Percentiles rank a stretch among this genome's conserved stretches.
These are phyloP conservation scores for Yarrowia sp. DNA, from an alignment of 805 yeast species.

Conservation along the genomic window DNA sequence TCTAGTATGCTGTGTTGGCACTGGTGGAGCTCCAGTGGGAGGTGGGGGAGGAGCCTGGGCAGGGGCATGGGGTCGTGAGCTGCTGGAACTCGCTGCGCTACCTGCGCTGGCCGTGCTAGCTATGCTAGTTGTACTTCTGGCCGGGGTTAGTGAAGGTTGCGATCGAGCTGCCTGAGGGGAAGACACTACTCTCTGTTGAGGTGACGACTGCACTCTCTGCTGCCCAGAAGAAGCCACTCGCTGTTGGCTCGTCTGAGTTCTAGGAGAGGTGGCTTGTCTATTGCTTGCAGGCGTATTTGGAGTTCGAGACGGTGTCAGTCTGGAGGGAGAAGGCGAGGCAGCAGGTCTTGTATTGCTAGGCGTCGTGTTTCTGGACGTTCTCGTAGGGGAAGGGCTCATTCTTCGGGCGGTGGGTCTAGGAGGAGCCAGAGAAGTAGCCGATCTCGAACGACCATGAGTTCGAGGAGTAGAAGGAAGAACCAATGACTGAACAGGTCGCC, in stretches of 20 bases:
- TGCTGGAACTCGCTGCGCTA: background rate
- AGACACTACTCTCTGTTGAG: background rate
- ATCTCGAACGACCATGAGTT: background rate
- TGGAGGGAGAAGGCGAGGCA: conserved; percentile 16
- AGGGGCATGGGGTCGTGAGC: background rate
- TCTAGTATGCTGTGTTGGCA: background rate
- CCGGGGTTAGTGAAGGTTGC: conserved; percentile 20
- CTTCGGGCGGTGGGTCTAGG: conserved; percentile 19
- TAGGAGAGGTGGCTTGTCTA: conserved; percentile 8
- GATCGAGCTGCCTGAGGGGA: conserved; percentile 6
- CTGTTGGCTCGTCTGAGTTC: background rate
- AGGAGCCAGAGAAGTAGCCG: conserved; percentile 5
- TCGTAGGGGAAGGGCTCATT: conserved; percentile 13
- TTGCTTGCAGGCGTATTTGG: background rate
- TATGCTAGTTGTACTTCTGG: conserved; percentile 3
- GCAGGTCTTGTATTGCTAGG: conserved; percentile 7
- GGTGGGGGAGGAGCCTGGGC: conserved; percentile 20
- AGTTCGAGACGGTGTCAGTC: conserved; percentile 16
- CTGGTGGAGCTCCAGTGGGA: background rate
- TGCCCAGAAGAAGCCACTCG: background rate
- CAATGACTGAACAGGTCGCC: conserved; percentile 20
- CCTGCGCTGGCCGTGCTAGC: conserved; percentile 6
- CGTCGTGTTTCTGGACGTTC: background rate
- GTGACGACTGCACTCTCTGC: background rate
- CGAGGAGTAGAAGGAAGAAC: background rate